Conservation (phyloP, 805 yeast species). For the Myxozyma vanderwaltii region DNA sequence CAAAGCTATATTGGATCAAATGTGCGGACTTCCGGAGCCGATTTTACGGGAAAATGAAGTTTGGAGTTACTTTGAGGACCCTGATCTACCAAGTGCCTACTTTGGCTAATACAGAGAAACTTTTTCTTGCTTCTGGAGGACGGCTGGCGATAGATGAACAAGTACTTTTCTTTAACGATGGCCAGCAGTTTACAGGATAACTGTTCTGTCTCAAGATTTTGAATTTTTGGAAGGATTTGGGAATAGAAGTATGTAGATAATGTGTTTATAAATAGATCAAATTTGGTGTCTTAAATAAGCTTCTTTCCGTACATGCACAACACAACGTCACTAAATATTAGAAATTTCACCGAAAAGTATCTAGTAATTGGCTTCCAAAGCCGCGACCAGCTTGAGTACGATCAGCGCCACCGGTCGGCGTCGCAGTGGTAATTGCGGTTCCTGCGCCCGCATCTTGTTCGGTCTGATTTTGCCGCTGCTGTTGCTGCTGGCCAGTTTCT, state of each 20-base stretch:
- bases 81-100: background rate
- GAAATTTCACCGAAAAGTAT: slow-evolving; percentile 25
- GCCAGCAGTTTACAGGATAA: no score
- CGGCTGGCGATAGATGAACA: no score
- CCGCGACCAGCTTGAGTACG: slow-evolving; percentile 12
- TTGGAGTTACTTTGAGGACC: background rate
- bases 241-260: no score
- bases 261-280: no score
- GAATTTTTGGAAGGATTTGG: background rate
- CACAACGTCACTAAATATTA: background rate
- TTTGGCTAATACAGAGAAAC: no score
- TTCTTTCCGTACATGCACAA: no score
- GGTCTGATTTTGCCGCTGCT: background rate
- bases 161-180: no score
- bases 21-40: background rate
- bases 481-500: background rate
- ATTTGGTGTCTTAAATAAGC: no score
- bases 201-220: no score
- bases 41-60: slow-evolving; percentile 1
- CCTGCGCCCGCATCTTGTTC: slow-evolving; percentile 1
- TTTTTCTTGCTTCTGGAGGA: no score
- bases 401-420: background rate
- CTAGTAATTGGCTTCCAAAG: slow-evolving; percentile 25
- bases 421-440: slow-evolving; percentile 7
- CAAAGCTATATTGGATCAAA: background rate